These are phyloP conservation scores for Lobosporangium transversale DNA, from an alignment of 192 early-diverging fungal species.

Conservation along the genomic window DNA sequence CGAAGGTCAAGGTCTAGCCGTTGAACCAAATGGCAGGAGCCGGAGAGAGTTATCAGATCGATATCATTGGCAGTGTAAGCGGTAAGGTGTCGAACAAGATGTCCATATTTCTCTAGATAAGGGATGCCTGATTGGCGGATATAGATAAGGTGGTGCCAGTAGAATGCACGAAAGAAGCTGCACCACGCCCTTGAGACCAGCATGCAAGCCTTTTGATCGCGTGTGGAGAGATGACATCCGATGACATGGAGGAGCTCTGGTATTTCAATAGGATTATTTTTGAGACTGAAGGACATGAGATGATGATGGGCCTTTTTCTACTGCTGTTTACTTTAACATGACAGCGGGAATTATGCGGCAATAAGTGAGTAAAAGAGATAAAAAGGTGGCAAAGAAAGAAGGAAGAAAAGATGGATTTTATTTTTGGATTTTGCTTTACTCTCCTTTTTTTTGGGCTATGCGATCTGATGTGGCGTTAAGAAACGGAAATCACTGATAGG, in stretches of 20 bases:
- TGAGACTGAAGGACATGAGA: too few species aligned
- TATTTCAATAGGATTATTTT: constrained; percentile 24
- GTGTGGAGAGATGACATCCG: constrained; percentile 14
- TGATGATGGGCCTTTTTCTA: too few species aligned
- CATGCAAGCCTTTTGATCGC: constrained; percentile 30
- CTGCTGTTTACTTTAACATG: too few species aligned
- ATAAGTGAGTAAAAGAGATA: too few species aligned
- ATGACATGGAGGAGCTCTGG: constrained; percentile 21
- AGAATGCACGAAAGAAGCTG: constrained; percentile 17
- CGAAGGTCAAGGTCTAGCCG: background rate
- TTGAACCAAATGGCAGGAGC: constrained; percentile 9
- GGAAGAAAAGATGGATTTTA: too few species aligned
- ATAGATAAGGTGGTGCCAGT: constrained; percentile 24
- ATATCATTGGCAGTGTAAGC: background rate
- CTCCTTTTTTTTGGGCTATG: too few species aligned
- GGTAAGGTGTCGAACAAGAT: constrained; percentile 7
- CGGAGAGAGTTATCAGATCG: constrained; percentile 5
- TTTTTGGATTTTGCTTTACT: too few species aligned
- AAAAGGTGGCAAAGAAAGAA: too few species aligned
- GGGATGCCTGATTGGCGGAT: constrained; percentile 7
- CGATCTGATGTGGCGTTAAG: too few species aligned
- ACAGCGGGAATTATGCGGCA: too few species aligned
- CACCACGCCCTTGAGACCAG: constrained; percentile 27
- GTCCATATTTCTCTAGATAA: constrained; percentile 14
- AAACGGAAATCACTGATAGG: too few species aligned